phyloP scores from a whole-genome alignment of 345 rosid genomes.

The Cardamine occulta region DNA sequence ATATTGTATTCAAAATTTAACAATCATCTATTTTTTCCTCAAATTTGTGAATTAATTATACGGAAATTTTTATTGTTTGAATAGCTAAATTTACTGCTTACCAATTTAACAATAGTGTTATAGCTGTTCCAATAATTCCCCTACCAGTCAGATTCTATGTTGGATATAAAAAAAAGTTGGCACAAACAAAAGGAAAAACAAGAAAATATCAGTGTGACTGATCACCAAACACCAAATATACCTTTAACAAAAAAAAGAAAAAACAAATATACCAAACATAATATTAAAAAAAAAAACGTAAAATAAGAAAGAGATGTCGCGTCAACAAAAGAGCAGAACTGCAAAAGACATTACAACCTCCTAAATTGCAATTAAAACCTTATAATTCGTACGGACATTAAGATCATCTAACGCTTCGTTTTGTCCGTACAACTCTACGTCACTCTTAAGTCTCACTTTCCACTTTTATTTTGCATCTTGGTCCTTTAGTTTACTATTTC shows the following conservation, averaged over 20 bases:
- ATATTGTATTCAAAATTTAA: neutral
- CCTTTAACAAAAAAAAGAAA: slow-evolving; percentile 10
- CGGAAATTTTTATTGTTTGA: neutral
- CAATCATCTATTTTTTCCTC: neutral
- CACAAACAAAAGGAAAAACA: slow-evolving; percentile 18
- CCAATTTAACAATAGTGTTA: neutral
- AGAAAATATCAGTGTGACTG: slow-evolving; percentile 37
- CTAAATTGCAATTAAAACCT: slow-evolving; percentile 21
- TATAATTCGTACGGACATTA: slow-evolving; percentile 35
- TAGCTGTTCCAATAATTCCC: neutral
- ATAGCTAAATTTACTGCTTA: neutral
- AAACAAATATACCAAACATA: slow-evolving; percentile 24
- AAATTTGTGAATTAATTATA: neutral
- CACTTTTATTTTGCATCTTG: slow-evolving; percentile 20
- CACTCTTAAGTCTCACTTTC: slow-evolving; percentile 5
- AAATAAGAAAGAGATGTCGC: slow-evolving; percentile 32
- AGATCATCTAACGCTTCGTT: slow-evolving; percentile 15
- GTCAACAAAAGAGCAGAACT: slow-evolving; percentile 17
- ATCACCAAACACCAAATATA: slow-evolving; percentile 35
- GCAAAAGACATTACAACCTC: slow-evolving; percentile 2
- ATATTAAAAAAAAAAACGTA: neutral
- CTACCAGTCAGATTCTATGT: neutral
- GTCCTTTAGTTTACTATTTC: neutral
- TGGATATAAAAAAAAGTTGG: neutral
- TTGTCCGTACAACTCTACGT: slow-evolving; percentile 38